Conservation (phyloP, 345 rosid genomes). For the Zanthoxylum bungeanum region DNA sequence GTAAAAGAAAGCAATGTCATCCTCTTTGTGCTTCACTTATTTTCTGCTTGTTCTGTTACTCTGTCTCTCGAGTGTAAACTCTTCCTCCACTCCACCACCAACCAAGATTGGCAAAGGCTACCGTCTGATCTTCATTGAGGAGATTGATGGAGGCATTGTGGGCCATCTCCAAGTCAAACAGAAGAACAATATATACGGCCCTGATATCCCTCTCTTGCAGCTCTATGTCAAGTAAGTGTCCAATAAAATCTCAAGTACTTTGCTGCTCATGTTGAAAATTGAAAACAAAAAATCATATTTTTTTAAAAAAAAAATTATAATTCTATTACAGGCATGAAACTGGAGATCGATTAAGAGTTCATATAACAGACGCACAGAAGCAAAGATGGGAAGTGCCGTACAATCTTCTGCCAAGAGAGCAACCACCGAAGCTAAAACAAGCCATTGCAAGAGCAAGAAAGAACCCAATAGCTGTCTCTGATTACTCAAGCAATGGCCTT, state of each 20-base stretch:
- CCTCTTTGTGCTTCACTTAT: neutral
- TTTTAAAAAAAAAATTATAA: constrained; percentile 8
- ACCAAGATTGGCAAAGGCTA: constrained; percentile 81
- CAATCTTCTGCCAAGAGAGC: constrained; percentile 72
- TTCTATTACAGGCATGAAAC: constrained; percentile 78
- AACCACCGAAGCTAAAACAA: constrained; percentile 52
- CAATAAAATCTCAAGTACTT: too few relatives aligned
- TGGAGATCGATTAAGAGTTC: constrained; percentile 68
- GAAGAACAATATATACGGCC: constrained; percentile 71
- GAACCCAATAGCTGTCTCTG: constrained; percentile 41
- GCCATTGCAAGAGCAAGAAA: constrained; percentile 49
- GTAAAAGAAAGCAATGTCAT: neutral
- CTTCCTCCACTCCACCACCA: constrained; percentile 24
- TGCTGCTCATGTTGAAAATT: too few relatives aligned
- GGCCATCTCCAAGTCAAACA: constrained; percentile 82
- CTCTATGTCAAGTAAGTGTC: constrained; percentile 80
- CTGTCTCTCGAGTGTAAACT: constrained; percentile 30
- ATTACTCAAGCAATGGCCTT: constrained; percentile 61
- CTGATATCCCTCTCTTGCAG: constrained; percentile 74
- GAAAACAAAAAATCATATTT: too few relatives aligned
- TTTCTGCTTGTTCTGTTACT: constrained; percentile 30
- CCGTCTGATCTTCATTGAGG: constrained; percentile 74
- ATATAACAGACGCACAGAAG: constrained; percentile 82
- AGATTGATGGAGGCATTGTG: constrained; percentile 67
- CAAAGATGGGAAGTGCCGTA: constrained; percentile 97